Evolutionary conservation across 31 red algal species (phyloP), one percentile per base, ranked within the genome.

Genomic region (Porphyra umbilicalis): DNA sequence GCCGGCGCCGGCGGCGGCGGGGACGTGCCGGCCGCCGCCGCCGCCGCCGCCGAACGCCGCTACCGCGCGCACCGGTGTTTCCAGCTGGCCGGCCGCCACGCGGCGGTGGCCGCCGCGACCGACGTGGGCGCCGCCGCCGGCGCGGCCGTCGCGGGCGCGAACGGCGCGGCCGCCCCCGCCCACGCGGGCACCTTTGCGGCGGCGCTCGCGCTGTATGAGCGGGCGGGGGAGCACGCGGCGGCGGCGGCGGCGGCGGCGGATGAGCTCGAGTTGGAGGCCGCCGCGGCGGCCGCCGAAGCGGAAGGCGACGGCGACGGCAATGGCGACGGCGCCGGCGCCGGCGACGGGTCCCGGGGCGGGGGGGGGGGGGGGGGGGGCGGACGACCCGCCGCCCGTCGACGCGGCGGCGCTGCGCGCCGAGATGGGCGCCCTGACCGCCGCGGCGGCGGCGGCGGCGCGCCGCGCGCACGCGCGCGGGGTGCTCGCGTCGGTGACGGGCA

Each of bases 51-150:
- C 15, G 57, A 71, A 29, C 34, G 82, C 32, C 34, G 79, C 83
- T 93, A 88, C 71, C 91, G 83, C 8, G 86, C 91, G 34, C 91
- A 88, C 44, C 83, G 91, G 16, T 93, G 91, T 35, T 89, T 85
- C 40, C 83, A 93, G 80, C 83, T 93, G 76, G 91, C 91, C 10
- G 82, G 85, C 40, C 82, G 91, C 80, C 88, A 93, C 39, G 83
- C 44, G 39, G 91, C 79, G 32, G 91, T 79, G 9, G 81, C 80
- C 36, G 67, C 80, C 35, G 75, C 84, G 79, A 83, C 29, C 67
- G 90, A 92, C n/a, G 32, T 25, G 33, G 32, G 76, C 33, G 76
- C 16, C 35, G 76, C 30, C 32, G 76, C 7, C 33, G 33, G 15
- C 16, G 32, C 6, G 9, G 32, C 11, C 35, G 33, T 78, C 33